A percentile compares a stretch with the other conserved stretches of the same genome.
phyloP scores from a whole-genome alignment of 768 basidiomycete species.

The Clitopilus passeckerianus region DNA sequence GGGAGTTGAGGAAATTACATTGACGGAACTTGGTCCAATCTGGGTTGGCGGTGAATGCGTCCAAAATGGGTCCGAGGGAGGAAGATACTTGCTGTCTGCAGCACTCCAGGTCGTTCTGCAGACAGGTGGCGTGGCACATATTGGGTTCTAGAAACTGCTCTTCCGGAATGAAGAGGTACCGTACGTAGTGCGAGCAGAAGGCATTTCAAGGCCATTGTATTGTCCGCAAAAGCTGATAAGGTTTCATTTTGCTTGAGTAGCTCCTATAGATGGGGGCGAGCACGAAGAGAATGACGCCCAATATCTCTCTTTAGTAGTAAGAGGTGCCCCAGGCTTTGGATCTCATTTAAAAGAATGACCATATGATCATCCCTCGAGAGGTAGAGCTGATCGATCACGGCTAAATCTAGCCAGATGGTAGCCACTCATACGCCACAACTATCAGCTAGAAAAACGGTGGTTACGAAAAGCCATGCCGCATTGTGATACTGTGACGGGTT shows the following conservation, averaged over 20 bases:
- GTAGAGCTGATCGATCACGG: neutral
- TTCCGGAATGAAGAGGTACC: neutral
- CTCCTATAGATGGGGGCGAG: neutral
- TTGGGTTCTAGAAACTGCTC: neutral
- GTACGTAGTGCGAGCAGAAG: neutral
- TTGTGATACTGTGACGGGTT: no score
- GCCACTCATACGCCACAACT: neutral
- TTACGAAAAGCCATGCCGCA: neutral
- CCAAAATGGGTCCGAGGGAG: neutral
- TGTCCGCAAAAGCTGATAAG: neutral
- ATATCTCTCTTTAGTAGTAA: neutral
- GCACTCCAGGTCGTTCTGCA: no score
- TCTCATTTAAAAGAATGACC: neutral
- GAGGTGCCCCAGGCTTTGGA: neutral
- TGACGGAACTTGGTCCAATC: no score
- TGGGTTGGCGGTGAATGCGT: neutral
- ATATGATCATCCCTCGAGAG: neutral
- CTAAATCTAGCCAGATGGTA: neutral
- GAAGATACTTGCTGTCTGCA: neutral
- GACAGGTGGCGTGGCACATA: neutral
- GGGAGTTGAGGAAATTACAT: no score
- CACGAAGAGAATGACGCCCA: neutral
- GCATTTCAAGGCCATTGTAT: no score
- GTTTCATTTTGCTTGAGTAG: neutral
- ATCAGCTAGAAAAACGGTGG: neutral